Base-by-base conservation (phyloP, 306 rosid species). In the Quercus berberidifolia region DNA sequence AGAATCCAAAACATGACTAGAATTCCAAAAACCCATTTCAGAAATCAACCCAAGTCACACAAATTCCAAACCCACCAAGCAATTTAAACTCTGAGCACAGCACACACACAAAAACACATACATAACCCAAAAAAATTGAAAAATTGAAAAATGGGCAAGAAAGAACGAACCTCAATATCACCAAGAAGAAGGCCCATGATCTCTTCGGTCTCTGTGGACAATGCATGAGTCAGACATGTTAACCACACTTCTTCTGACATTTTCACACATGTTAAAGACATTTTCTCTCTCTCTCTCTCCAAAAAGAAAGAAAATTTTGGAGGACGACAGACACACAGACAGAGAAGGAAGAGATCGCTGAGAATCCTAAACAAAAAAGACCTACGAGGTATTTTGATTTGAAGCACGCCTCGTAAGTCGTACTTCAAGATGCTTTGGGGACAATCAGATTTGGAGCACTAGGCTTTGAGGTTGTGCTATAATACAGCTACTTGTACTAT, bases 161-260 rank as follows among this genome's bases (percentile, higher is more conserved):
- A 26, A 80, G 75, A 65, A 60, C 13, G 9, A 74, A 92, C 98
- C 94, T 92, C 92, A 54, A 96, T 93, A 76, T 96, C 99, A 12
- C 99, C 99, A 17, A 96, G 94, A 11, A 96, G 94, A 79, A 96
- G 99, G 2, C 99, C 99, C 99, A 96, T 96, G 85, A 96, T 93
- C 87, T 96, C 99, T 77, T 96, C 99, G 43, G 99, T 93, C 86
- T 96, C 98, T 5, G 99, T 96, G 84, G 99, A 91, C 87, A 96
- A 85, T 79, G 98, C 92, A 69, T 96, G 99, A 73, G 99, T 93
- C 73, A 89, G 90, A 76, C 99, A 96, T 28, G 98, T 93, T 55
- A 96, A 77, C 98, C 97, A 96, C 6, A 93, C 97, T 15, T 96
- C 99, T 70, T 93, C 96, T 30, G 99, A 89, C 93, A 96, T 96